phyloP scores from a whole-genome alignment of 2,329 filamentous ascomycete genomes.

The Juglanconis oblonga region DNA sequence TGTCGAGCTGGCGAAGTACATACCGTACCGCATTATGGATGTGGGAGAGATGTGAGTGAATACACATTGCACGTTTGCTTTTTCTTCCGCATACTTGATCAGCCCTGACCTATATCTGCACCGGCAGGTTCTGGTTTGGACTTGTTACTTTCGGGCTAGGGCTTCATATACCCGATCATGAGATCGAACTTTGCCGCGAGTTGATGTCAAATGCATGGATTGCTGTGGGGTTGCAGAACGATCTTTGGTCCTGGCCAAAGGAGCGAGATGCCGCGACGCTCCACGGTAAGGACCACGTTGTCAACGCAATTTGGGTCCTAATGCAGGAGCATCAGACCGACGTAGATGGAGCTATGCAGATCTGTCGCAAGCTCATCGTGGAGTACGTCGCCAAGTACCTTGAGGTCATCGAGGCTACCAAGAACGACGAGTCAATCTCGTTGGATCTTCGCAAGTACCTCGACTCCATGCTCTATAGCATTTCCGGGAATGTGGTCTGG shows the following conservation, averaged over 20 bases:
- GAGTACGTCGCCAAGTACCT: slow-evolving; percentile 7
- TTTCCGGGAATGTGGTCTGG: slow-evolving; percentile 12
- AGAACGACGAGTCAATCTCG: neutral
- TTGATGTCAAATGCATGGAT: slow-evolving; percentile 27
- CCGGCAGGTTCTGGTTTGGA: slow-evolving; percentile 31
- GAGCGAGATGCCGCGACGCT: slow-evolving; percentile 28
- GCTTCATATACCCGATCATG: slow-evolving; percentile 34
- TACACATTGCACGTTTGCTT: neutral
- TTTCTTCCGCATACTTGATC: neutral
- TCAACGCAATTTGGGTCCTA: slow-evolving; percentile 38
- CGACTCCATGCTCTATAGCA: slow-evolving; percentile 1
- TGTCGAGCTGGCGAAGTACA: slow-evolving; percentile 24
- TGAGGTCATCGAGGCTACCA: neutral
- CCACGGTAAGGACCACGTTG: slow-evolving; percentile 26
- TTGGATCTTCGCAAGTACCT: slow-evolving; percentile 4
- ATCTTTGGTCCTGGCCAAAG: slow-evolving; percentile 37
- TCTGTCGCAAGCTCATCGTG: slow-evolving; percentile 12
- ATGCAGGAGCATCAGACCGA: slow-evolving; percentile 32
- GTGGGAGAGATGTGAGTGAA: slow-evolving; percentile 25
- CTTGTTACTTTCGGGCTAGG: slow-evolving; percentile 34
- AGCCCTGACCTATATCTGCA: neutral
- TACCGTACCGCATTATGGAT: slow-evolving; percentile 25
- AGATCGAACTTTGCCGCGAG: slow-evolving; percentile 28
- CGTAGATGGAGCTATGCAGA: slow-evolving; percentile 20
- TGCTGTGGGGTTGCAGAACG: slow-evolving; percentile 33